Evolutionary conservation across 1,284 basidiomycete genomes (phyloP).

Genomic region (Stygiomarasmius scandens): DNA sequence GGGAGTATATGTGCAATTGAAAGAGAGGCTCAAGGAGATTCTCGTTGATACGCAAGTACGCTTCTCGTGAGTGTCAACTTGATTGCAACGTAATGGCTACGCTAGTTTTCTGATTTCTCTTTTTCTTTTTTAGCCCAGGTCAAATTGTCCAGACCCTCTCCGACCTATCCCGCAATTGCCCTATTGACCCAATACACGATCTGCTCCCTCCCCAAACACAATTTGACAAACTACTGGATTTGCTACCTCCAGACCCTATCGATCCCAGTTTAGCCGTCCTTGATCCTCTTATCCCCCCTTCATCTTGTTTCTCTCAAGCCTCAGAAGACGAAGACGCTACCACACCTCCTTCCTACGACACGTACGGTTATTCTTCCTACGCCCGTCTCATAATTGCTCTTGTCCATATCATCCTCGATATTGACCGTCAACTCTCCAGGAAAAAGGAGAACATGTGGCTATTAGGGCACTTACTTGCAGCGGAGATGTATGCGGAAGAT

Average conservation of each 20-base stretch:
- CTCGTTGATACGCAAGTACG: conserved; percentile 44
- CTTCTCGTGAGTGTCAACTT: conserved; percentile 37
- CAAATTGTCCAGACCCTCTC: conserved; percentile 45
- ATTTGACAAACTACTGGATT: conserved; percentile 51
- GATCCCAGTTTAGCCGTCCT: conserved; percentile 65
- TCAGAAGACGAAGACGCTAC: conserved; percentile 6
- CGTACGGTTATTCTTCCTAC: conserved; percentile 59
- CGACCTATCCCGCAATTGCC: conserved; percentile 29
- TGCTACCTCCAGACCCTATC: conserved; percentile 49
- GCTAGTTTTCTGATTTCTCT: not conserved
- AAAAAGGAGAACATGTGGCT: conserved; percentile 64
- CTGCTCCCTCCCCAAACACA: conserved; percentile 54
- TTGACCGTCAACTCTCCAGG: conserved; percentile 68
- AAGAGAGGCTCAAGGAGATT: conserved; percentile 42
- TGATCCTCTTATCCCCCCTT: conserved; percentile 60
- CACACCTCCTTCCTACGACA: conserved; percentile 38
- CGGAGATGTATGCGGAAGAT: conserved; percentile 64
- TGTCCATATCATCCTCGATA: conserved; percentile 57
- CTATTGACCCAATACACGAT: conserved; percentile 43
- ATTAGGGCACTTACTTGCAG: conserved; percentile 61
- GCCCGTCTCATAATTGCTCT: conserved; percentile 67
- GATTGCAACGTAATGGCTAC: not conserved
- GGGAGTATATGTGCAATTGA: conserved; percentile 37
- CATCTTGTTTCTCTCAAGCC: conserved; percentile 30
- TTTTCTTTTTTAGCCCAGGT: conserved; percentile 42